phyloP scores from a whole-genome alignment of 2,329 filamentous ascomycete species.

The Talaromyces sp. region DNA sequence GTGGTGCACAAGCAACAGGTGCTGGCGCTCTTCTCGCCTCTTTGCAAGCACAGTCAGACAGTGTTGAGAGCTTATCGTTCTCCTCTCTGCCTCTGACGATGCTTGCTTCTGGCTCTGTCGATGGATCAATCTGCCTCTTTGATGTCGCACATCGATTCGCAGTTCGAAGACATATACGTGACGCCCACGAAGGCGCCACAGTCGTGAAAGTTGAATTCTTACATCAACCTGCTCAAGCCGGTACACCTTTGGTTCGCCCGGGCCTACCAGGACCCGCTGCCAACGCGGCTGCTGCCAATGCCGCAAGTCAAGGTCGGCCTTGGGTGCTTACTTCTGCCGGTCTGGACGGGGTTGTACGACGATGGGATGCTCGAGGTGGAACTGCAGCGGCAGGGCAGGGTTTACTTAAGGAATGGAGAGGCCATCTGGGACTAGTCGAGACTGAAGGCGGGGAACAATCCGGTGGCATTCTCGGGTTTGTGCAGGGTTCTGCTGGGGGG shows the following conservation, averaged over 20 bases:
- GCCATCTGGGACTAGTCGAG: slow-evolving; percentile 55
- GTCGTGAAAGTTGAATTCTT: slow-evolving; percentile 94
- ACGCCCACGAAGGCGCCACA: slow-evolving; percentile 80
- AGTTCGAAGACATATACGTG: slow-evolving; percentile 73
- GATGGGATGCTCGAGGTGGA: slow-evolving; percentile 77
- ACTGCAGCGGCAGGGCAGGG: slow-evolving; percentile 65
- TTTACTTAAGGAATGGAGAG: slow-evolving; percentile 81
- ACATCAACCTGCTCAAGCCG: slow-evolving; percentile 38
- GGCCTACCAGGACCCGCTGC: slow-evolving; percentile 25
- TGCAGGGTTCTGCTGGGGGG: slow-evolving; percentile 67
- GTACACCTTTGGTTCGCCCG: slow-evolving; percentile 22
- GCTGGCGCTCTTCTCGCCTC: slow-evolving; percentile 74
- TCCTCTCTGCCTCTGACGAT: slow-evolving; percentile 58
- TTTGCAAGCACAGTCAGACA: slow-evolving; percentile 71
- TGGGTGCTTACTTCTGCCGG: slow-evolving; percentile 78
- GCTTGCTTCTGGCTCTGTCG: slow-evolving; percentile 61
- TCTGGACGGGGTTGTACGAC: slow-evolving; percentile 83
- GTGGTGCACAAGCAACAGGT: slow-evolving; percentile 39
- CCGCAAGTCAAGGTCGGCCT: slow-evolving; percentile 48
- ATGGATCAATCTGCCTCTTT: slow-evolving; percentile 73
- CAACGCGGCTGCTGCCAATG: slow-evolving; percentile 23
- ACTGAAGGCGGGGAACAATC: slow-evolving; percentile 66
- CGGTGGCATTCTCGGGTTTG: slow-evolving; percentile 85
- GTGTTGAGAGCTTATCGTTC: slow-evolving; percentile 72
- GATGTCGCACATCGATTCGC: slow-evolving; percentile 84